These are phyloP conservation scores for Verticillium nubilum DNA, from an alignment of 2,329 filamentous ascomycete species.

Conservation along the genomic window DNA sequence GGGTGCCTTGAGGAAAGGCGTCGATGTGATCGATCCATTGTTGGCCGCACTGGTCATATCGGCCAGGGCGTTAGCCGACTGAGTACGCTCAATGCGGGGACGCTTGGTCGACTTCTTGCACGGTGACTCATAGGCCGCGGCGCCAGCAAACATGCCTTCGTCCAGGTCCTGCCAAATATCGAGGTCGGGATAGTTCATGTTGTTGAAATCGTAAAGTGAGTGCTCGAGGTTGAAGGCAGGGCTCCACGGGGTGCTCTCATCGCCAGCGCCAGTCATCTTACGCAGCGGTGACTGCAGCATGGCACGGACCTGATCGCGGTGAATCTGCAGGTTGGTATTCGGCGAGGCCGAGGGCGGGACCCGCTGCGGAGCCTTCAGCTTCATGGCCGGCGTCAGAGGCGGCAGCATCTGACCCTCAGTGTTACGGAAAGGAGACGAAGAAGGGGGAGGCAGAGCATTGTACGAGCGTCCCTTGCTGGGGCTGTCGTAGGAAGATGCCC, in stretches of 20 bases:
- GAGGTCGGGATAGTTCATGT: constrained; percentile 44
- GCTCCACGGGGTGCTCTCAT: constrained; percentile 53
- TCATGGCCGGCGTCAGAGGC: constrained; percentile 77
- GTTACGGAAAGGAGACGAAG: constrained; percentile 64
- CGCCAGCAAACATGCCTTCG: constrained; percentile 22
- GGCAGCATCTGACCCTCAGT: constrained; percentile 58
- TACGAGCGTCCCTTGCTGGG: constrained; percentile 65
- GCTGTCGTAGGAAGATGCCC: constrained; percentile 89
- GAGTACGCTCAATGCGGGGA: constrained; percentile 57
- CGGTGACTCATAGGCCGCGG: constrained; percentile 51
- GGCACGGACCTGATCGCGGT: constrained; percentile 75
- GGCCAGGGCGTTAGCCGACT: constrained; percentile 55
- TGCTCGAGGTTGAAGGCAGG: constrained; percentile 63
- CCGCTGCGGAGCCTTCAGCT: constrained; percentile 61
- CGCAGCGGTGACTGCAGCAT: constrained; percentile 73
- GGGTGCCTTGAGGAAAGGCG: constrained; percentile 44
- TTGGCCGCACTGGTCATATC: constrained; percentile 36
- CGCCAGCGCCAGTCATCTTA: constrained; percentile 37
- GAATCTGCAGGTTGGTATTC: constrained; percentile 84
- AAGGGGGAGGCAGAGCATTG: constrained; percentile 45
- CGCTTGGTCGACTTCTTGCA: constrained; percentile 58
- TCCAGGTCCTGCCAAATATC: constrained; percentile 55
- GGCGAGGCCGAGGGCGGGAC: constrained; percentile 77
- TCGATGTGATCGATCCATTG: constrained; percentile 40
- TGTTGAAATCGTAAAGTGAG: constrained; percentile 33